A percentile compares a stretch with the other conserved stretches of the same genome.
Conservation (phyloP, 257 asterid genomes). For the Anisodus acutangulus region DNA sequence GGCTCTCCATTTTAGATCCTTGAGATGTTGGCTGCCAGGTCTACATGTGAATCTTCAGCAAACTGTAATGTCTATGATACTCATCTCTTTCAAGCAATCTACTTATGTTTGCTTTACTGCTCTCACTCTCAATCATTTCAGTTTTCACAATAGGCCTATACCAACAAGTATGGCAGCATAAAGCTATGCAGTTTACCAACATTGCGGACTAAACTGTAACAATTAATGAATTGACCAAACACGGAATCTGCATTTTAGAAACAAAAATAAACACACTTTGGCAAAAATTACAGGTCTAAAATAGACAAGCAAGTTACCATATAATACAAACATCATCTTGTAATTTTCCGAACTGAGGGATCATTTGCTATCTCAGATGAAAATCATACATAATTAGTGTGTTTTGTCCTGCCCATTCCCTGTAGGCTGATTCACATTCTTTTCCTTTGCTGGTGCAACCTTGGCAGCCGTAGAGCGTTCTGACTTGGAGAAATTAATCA, state of each 20-base stretch:
- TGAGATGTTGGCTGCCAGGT: background rate
- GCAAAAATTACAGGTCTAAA: constrained; percentile 24
- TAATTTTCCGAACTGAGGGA: constrained; percentile 18
- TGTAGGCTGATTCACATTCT: constrained; percentile 40
- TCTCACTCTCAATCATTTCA: background rate
- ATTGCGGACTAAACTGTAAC: background rate
- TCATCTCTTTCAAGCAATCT: background rate
- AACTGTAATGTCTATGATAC: no score
- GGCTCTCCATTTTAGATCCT: background rate
- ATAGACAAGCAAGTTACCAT: background rate
- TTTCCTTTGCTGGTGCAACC: constrained; percentile 57
- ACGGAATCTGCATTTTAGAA: background rate
- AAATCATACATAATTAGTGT: constrained; percentile 36
- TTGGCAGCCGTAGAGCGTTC: constrained; percentile 81
- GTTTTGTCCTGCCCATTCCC: constrained; percentile 39
- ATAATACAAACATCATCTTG: constrained; percentile 15
- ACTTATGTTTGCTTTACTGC: background rate
- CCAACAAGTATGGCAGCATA: background rate
- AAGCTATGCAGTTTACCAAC: background rate
- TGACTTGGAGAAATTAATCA: constrained; percentile 86
- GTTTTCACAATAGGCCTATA: background rate
- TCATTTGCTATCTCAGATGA: background rate
- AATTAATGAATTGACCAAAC: background rate
- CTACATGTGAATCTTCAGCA: background rate
- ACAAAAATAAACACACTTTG: background rate